Evolutionary conservation across 2,329 filamentous ascomycete genomes (phyloP).

Genomic region (Stagonosporopsis cucurbitacearum): DNA sequence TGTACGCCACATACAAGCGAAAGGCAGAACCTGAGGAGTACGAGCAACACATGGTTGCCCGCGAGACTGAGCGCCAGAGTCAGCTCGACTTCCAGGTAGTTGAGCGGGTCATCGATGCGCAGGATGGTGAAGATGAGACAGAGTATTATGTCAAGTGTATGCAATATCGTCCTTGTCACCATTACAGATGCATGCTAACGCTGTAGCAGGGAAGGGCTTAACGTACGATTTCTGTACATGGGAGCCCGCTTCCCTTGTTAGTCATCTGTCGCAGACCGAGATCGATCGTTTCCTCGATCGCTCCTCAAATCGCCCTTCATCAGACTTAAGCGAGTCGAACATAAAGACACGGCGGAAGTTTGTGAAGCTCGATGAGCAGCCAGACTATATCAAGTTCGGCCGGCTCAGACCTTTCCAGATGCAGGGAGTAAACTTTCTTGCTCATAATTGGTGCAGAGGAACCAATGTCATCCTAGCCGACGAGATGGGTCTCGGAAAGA

Average conservation of each 20-base stretch:
- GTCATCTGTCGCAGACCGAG: constrained; percentile 80
- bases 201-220: constrained; percentile 71
- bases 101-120: constrained; percentile 86
- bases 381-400: constrained; percentile 82
- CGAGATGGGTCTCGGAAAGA: constrained; percentile 98
- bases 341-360: constrained; percentile 67
- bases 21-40: constrained; percentile 80
- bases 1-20: constrained; percentile 63
- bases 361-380: constrained; percentile 74
- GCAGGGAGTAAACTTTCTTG: constrained; percentile 91
- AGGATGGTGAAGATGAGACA: constrained; percentile 76
- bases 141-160: constrained; percentile 95
- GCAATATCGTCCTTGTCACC: constrained; percentile 17
- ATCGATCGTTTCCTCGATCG: constrained; percentile 92
- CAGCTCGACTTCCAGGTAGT: constrained; percentile 90
- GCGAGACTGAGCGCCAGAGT: constrained; percentile 87
- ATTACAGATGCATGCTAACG: constrained; percentile 31
- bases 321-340: constrained; percentile 79
- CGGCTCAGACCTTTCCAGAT: constrained; percentile 92
- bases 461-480: constrained; percentile 98
- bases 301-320: constrained; percentile 78
- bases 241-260: constrained; percentile 80
- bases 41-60: constrained; percentile 94
- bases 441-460: constrained; percentile 91
- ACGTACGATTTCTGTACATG: constrained; percentile 95